Evolutionary conservation across 2,329 filamentous ascomycete species (phyloP), one percentile per base, ranked within the genome.

Genomic region (Proliferodiscus dingleyae): DNA sequence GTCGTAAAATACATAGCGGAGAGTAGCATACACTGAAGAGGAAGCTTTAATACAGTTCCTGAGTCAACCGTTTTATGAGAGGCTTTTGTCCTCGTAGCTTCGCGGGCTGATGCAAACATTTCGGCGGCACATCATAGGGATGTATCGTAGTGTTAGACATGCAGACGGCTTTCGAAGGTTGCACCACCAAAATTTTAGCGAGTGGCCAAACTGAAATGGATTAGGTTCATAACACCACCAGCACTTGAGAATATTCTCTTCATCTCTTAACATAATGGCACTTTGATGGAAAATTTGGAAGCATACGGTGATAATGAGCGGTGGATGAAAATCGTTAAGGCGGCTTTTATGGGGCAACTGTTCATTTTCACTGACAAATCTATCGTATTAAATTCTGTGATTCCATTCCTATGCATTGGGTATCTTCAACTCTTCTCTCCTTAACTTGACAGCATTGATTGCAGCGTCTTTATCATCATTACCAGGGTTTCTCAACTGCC

Each of bases 401-500:
- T n/a, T n/a, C n/a, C n/a, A n/a, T n/a, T n/a, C n/a, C n/a, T n/a
- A n/a, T n/a, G 38, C 21, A n/a, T 34, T 44, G 41, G 60, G 58
- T 56, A 62, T 60, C 39, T 58, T 52, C 37, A 63, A 52, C 43
- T 63, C 60, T 18, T 50, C 43, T 32, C 50, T 51, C 19, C 48
- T 54, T 16, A 59, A 64, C 37, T 67, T 64, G 19, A 88, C 74
- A 58, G 83, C 78, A 37, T 81, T 74, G 43, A 89, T 67, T 1
- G 76, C 82, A 2, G 71, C 76, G 5, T 68, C 58, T 5, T 72
- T 66, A 50, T 90, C 83, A 3, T 74, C 78, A 46, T 70, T 71
- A 3, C 73, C 73, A 0, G 89, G 88, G 61, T 97, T 81, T 29
- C 87, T 77, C 42, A 97, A 75, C 66, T 97, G 93, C 89, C 90